Conservation (phyloP, 306 rosid genomes). For the Rubus idaeus region DNA sequence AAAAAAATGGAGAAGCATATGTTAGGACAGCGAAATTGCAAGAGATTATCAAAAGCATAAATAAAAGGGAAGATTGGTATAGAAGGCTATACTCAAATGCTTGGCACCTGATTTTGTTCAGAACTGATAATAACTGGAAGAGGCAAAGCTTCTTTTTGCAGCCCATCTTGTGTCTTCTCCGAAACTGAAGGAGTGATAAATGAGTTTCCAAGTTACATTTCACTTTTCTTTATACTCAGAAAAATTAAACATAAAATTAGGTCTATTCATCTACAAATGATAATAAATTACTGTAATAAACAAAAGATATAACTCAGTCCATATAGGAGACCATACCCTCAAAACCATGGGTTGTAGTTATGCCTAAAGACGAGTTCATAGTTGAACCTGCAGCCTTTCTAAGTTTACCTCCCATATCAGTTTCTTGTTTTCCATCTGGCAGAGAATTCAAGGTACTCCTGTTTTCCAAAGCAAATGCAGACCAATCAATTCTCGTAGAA, state of each 20-base stretch:
- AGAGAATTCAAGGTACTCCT: slow-evolving; percentile 43
- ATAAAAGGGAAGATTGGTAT: neutral
- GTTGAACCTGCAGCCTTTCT: slow-evolving; percentile 35
- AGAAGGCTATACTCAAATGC: slow-evolving; percentile 11
- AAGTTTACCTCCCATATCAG: slow-evolving; percentile 35
- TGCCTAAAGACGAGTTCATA: slow-evolving; percentile 35
- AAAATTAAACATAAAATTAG: neutral
- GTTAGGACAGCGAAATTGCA: neutral
- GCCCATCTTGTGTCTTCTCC: slow-evolving; percentile 40
- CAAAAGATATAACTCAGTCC: slow-evolving; percentile 18
- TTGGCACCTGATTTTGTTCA: slow-evolving; percentile 63
- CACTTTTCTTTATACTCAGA: slow-evolving; percentile 9
- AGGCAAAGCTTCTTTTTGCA: slow-evolving; percentile 42
- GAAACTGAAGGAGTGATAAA: slow-evolving; percentile 45
- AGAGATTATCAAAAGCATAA: neutral
- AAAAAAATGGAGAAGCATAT: neutral
- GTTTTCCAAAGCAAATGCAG: slow-evolving; percentile 42
- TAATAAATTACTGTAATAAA: slow-evolving; percentile 16
- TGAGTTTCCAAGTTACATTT: slow-evolving; percentile 26
- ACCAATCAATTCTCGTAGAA: slow-evolving; percentile 73
- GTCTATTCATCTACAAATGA: slow-evolving; percentile 4
- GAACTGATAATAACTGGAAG: slow-evolving; percentile 32
- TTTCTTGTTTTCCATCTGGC: slow-evolving; percentile 38
- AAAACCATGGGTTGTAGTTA: slow-evolving; percentile 24
- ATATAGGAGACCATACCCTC: slow-evolving; percentile 42